Evolutionary conservation across 2,329 filamentous ascomycete species (phyloP), one percentile per base, ranked within the genome.

Genomic region (Nemania sp.): DNA sequence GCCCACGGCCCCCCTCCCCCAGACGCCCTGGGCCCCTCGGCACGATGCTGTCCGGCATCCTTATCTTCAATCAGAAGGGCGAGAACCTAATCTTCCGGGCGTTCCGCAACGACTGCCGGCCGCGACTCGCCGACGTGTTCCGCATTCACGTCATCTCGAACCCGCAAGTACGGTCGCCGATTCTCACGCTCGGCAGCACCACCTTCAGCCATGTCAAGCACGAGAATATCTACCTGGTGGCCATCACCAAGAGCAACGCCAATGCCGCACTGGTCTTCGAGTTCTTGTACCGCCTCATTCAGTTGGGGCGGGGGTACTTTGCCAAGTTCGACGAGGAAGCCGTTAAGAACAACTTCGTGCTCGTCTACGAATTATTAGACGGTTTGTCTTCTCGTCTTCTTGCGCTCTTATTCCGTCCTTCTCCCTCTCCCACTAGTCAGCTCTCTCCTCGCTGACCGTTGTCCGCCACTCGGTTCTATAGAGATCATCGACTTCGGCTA

Each of bases 161-260:
- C 73, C 88, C 94, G 48, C 91, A 97, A 73, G 94, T 99, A 56
- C 91, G 95, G 64, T 97, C 94, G 63, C 94, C 94, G 55, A 97
- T 99, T 75, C 81, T 99, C 66, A 99, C 94, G 4, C 85, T 99
- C 53, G 94, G 95, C 61, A 96, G 91, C 72, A 99, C 94, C 52
- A 99, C 95, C 41, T 99, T 99, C 75, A 96, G 91, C 79, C 94
- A 99, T 86, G 93, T 99, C 75, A 97, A 96, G 74, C 93, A 97
- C 76, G 94, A 99, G 72, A 99, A 99, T 73, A 97, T 99, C 70
- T 99, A 97, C 74, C 76, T 99, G 64, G 93, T 97, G 50, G 94
- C 93, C 15, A 90, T 99, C 65, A 97, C 92, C 54, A 99, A 97
- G 79, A 97, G 92, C 78, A 99, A 99, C 75, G 94, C 92, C 77